A percentile compares a stretch with the other conserved stretches of the same genome.
Evolutionary conservation across 352 stramenopile species (phyloP).

Genomic region (Stramenopiles sp.): DNA sequence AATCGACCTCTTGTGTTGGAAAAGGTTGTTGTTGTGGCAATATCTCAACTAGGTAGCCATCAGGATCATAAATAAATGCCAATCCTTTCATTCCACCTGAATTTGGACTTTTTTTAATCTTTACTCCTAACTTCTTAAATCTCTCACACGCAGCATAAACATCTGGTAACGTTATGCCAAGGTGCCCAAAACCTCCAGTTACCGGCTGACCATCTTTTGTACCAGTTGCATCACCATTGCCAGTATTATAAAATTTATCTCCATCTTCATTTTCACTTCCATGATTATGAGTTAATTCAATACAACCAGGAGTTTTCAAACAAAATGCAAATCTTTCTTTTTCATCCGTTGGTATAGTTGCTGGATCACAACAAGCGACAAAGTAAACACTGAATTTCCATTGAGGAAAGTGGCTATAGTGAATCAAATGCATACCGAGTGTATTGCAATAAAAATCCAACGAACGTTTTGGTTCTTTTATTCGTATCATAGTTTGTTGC

Average conservation of each 20-base stretch:
- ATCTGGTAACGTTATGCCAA: slow-evolving; percentile 12
- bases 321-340: slow-evolving; percentile 21
- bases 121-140: slow-evolving; percentile 3
- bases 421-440: slow-evolving; percentile 54
- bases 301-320: slow-evolving; percentile 26
- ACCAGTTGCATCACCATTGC: slow-evolving; percentile 18
- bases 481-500: slow-evolving; percentile 25
- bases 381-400: slow-evolving; percentile 61
- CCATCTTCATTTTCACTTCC: slow-evolving; percentile 4
- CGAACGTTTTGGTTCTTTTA: slow-evolving; percentile 20
- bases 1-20: neutral
- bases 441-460: slow-evolving; percentile 25
- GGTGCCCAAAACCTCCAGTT: slow-evolving; percentile 11
- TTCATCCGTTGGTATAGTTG: slow-evolving; percentile 14
- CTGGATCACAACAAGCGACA: slow-evolving; percentile 23
- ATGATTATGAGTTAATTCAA: slow-evolving; percentile 12
- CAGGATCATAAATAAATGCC: slow-evolving; percentile 24
- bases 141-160: slow-evolving; percentile 11
- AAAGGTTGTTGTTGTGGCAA: neutral
- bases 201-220: slow-evolving; percentile 8
- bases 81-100: slow-evolving; percentile 16
- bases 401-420: slow-evolving; percentile 36
- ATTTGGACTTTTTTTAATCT: neutral
- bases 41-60: slow-evolving; percentile 11
- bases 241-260: slow-evolving; percentile 9